Evolutionary conservation across 164 flowering plant species (phyloP).

Genomic region (Nelumbo lutea): DNA sequence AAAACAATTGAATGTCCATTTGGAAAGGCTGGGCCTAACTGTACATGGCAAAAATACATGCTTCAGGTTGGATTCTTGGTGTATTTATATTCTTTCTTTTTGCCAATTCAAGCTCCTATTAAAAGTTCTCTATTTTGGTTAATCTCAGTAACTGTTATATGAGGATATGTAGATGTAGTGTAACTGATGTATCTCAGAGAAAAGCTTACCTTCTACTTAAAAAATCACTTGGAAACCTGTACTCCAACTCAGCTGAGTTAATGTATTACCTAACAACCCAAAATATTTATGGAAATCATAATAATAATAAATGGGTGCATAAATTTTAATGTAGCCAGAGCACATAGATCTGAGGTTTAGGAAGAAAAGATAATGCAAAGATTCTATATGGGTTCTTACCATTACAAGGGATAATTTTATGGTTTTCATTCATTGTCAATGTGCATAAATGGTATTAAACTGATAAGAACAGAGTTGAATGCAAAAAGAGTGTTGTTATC

Average conservation of each 20-base stretch:
- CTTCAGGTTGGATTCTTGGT: conserved; percentile 57
- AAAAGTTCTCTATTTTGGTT: neutral
- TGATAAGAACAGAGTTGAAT: too few relatives aligned
- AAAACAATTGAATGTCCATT: conserved; percentile 59
- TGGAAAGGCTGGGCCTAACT: conserved; percentile 70
- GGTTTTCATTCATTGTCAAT: too few relatives aligned
- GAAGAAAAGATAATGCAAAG: neutral
- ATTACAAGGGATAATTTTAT: too few relatives aligned
- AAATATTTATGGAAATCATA: neutral
- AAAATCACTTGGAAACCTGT: neutral
- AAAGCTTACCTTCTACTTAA: neutral
- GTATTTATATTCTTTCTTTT: neutral
- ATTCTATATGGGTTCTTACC: neutral
- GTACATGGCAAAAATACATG: conserved; percentile 46
- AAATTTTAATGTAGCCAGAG: neutral
- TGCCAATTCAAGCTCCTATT: neutral
- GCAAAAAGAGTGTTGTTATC: too few relatives aligned
- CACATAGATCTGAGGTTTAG: neutral
- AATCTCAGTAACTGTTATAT: neutral
- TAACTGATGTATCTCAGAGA: neutral
- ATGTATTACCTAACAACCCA: neutral
- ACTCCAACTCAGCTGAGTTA: neutral
- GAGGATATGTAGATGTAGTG: neutral
- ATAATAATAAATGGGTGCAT: neutral
- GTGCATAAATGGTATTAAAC: too few relatives aligned